Conservation (phyloP, 495 filamentous ascomycete species). For the Penicillium pulvis region DNA sequence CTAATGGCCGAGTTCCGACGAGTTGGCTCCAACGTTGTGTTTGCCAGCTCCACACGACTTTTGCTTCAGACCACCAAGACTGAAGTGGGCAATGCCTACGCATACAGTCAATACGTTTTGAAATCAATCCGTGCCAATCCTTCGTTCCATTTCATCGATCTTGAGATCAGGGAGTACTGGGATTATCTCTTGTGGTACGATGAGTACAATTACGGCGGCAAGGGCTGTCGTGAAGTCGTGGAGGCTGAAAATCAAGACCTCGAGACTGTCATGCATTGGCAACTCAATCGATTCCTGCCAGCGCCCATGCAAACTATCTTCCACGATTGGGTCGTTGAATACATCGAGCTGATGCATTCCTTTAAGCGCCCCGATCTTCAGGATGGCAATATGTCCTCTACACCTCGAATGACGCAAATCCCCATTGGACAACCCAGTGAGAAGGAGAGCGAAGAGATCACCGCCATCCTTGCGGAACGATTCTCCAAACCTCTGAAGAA, state of each 20-base stretch:
- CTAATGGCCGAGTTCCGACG: constrained; percentile 96
- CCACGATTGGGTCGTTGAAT: constrained; percentile 91
- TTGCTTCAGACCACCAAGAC: constrained; percentile 94
- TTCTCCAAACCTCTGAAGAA: constrained; percentile 92
- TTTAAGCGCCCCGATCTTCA: constrained; percentile 66
- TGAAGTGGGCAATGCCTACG: constrained; percentile 95
- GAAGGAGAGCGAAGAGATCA: constrained; percentile 59
- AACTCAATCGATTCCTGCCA: constrained; percentile 87
- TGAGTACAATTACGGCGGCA: constrained; percentile 97
- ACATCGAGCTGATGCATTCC: constrained; percentile 90
- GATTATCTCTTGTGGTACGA: constrained; percentile 99
- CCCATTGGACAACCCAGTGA: constrained; percentile 51
- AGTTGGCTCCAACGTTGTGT: constrained; percentile 91
- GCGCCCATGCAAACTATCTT: constrained; percentile 78
- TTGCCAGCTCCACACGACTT: constrained; percentile 84
- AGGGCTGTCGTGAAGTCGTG: constrained; percentile 80
- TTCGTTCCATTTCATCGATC: constrained; percentile 94
- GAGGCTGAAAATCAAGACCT: constrained; percentile 85
- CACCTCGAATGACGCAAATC: constrained; percentile 78
- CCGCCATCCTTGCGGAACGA: constrained; percentile 63
- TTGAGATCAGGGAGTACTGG: constrained; percentile 99
- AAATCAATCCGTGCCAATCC: constrained; percentile 95
- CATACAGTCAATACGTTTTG: constrained; percentile 94
- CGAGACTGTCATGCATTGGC: constrained; percentile 97
- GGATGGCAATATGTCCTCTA: constrained; percentile 48